A percentile compares a stretch with the other conserved stretches of the same genome.
Conservation (phyloP, 2,329 filamentous ascomycete genomes). For the Aspergillus quadricinctus region DNA sequence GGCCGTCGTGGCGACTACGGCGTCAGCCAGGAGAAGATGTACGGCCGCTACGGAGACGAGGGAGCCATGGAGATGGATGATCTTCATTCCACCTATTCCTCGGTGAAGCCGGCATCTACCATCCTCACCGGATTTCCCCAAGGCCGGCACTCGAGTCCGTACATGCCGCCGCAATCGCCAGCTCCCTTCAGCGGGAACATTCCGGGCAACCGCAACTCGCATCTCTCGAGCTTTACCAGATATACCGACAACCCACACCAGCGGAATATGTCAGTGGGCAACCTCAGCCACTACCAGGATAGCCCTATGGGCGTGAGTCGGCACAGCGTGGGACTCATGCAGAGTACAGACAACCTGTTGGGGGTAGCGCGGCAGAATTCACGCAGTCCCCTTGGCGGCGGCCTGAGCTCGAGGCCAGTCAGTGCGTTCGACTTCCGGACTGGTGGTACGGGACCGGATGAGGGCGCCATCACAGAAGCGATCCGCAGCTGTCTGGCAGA, state of each 20-base stretch:
- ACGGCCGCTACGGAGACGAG: conserved; percentile 64
- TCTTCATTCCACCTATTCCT: conserved; percentile 94
- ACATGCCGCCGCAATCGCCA: conserved; percentile 80
- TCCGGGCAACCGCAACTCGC: conserved; percentile 58
- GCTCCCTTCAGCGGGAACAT: conserved; percentile 60
- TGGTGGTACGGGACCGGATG: conserved; percentile 61
- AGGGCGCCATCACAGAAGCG: conserved; percentile 74
- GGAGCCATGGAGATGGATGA: conserved; percentile 91
- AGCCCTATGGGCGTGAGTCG: conserved; percentile 32
- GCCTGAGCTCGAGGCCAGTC: conserved; percentile 45
- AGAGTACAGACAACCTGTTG: conserved; percentile 43
- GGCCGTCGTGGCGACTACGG: conserved; percentile 72
- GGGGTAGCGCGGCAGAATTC: conserved; percentile 33
- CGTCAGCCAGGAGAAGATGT: conserved; percentile 58
- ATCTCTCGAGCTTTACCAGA: conserved; percentile 62
- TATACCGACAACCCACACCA: conserved; percentile 58
- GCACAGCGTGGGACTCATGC: conserved; percentile 41
- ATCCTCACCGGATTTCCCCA: conserved; percentile 80
- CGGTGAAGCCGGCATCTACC: conserved; percentile 78
- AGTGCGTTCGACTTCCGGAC: conserved; percentile 58
- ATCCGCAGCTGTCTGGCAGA: conserved; percentile 79
- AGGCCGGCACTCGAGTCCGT: conserved; percentile 51
- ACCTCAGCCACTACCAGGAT: conserved; percentile 46
- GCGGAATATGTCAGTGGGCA: conserved; percentile 59
- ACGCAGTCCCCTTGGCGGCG: conserved; percentile 49